Base-by-base conservation (phyloP, 345 rosid genomes). In the Carallia brachiata region DNA sequence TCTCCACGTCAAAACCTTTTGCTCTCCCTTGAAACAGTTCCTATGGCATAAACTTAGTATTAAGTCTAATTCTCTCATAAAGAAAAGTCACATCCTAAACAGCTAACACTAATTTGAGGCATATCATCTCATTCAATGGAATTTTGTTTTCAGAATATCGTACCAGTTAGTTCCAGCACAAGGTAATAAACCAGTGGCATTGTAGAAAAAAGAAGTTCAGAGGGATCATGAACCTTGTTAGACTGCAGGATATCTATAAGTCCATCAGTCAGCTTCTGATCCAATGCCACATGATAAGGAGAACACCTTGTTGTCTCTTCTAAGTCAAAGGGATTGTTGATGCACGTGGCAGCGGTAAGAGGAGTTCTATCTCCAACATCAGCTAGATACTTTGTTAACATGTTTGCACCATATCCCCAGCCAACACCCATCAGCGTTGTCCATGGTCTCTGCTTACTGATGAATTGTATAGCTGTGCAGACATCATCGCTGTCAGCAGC, bases 401-500 rank as follows among this genome's bases (percentile, higher is more conserved):
- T 91, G 78, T 88, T 94, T 57, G 96, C 96, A 71, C 97, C 98
- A 27, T 86, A 91, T 73, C 93, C 97, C 84, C 93, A 80, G 31
- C 97, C 98, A 75, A 94, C 85, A 58, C 87, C 89, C 89, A 86
- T 82, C 70, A 94, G 69, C 27, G 96, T 85, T 36, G 94, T 88
- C 96, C 96, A 86, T n/a, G 96, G 96, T 84, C 97, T 90, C 56
- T 87, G 84, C 83, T 88, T 90, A 69, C 63, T 84, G 75, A 94
- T 78, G 77, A 84, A 94, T 63, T 79, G 88, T 80, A 90, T 58
- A 76, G 93, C 89, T 78, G 88, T 79, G 78, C 79, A 84, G 85
- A 94, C 63, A 86, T 94, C 98, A 83, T 91, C 97, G 73, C 98
- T 90, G 77, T 94, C 98, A 82, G 89, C 97, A 74, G 97, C 98